Evolutionary conservation across 805 yeast species (phyloP).

Genomic region (Kuraishia floccosa): DNA sequence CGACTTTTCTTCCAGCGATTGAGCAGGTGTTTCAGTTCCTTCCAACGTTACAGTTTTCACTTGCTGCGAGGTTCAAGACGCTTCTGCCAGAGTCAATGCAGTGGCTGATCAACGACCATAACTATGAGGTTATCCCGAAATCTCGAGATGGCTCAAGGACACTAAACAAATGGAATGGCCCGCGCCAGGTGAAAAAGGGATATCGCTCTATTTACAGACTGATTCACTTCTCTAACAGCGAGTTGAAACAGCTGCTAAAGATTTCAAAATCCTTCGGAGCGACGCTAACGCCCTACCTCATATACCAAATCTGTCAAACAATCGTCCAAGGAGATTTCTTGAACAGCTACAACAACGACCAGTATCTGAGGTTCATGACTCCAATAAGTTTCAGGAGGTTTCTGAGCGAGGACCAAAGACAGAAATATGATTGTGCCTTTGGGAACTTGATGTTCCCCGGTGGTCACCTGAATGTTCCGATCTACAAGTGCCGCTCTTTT

Average conservation of each 20-base stretch:
- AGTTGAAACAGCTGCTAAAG: background rate
- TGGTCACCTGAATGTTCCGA: background rate
- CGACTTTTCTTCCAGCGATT: too few species aligned
- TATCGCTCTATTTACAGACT: background rate
- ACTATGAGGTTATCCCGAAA: background rate
- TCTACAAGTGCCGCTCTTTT: background rate
- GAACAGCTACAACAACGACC: background rate
- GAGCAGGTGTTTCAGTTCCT: too few species aligned
- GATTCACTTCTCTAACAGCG: background rate
- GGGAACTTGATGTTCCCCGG: background rate
- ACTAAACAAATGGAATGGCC: background rate
- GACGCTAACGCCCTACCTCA: background rate
- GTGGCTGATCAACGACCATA: background rate
- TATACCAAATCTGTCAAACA: background rate
- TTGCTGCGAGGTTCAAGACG: background rate
- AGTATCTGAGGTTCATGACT: background rate
- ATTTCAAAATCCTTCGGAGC: background rate
- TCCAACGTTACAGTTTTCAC: background rate
- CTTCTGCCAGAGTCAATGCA: background rate
- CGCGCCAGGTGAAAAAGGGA: background rate
- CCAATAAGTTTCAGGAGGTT: slow-evolving; percentile 1
- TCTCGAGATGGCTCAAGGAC: too few species aligned
- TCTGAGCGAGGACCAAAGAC: background rate
- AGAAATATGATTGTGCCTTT: background rate
- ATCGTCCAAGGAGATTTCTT: background rate